These are phyloP conservation scores for Conticribra guillardii DNA, from an alignment of 108 stramenopile species.

Conservation along the genomic window DNA sequence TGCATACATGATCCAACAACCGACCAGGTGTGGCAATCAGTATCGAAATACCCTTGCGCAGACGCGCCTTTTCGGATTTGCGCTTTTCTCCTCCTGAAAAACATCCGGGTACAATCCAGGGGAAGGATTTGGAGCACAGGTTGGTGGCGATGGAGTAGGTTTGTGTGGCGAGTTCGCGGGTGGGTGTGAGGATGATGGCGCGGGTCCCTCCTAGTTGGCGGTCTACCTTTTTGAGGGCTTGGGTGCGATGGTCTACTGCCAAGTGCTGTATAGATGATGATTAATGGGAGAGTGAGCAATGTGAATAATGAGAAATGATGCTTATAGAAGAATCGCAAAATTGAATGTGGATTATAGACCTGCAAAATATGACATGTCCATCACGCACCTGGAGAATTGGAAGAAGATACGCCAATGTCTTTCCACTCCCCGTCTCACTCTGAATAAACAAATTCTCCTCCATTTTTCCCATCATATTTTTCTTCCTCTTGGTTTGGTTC, in stretches of 20 bases:
- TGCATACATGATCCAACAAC: slow-evolving; percentile 91
- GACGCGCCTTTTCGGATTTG: slow-evolving; percentile 94
- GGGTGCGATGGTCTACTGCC: slow-evolving; percentile 37
- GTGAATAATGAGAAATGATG: background rate
- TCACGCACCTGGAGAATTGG: slow-evolving; percentile 27
- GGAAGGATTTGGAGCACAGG: slow-evolving; percentile 66
- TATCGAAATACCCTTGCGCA: slow-evolving; percentile 92
- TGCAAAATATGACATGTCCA: background rate
- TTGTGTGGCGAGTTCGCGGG: slow-evolving; percentile 92
- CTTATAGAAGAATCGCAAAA: no score
- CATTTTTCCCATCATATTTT: slow-evolving; percentile 9
- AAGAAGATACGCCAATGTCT: slow-evolving; percentile 42
- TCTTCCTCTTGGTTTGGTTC: slow-evolving; percentile 7
- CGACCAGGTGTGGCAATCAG: slow-evolving; percentile 98
- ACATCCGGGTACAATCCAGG: slow-evolving; percentile 89
- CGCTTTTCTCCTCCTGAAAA: slow-evolving; percentile 94
- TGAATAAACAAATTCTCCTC: slow-evolving; percentile 81
- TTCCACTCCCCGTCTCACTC: slow-evolving; percentile 92
- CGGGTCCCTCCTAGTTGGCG: slow-evolving; percentile 62
- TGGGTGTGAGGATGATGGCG: slow-evolving; percentile 90
- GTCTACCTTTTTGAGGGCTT: slow-evolving; percentile 21
- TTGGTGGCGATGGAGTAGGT: slow-evolving; percentile 64
- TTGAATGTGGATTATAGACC: no score
- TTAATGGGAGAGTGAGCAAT: no score
- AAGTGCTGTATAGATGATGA: slow-evolving; percentile 26